Base-by-base conservation (phyloP, 805 yeast species). In the Starmerella vaccinii region DNA sequence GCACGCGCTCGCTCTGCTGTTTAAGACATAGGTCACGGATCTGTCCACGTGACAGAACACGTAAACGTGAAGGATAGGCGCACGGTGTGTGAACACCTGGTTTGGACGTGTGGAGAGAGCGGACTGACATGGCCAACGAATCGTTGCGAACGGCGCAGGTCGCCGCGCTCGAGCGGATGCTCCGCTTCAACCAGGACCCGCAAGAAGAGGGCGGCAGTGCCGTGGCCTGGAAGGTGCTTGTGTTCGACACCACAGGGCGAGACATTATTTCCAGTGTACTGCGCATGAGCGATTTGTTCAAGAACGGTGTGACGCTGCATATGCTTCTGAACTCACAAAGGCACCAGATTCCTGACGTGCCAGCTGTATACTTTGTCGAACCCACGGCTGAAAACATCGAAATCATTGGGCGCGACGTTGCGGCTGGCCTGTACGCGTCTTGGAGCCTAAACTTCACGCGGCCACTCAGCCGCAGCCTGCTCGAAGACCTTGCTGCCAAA, bases 301-400 rank as follows among this genome's bases (percentile, higher is more conserved):
- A 82, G 58, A 84, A 86, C 63, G 98, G 98, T 9, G 81, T 92
- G 50, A 92, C 99, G 0, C 82, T 88, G 61, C 97, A 92, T 63
- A 74, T 90, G 52, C 68, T 84, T 46, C 78, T 90, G 49, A 72
- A 73, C 49, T 73, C 87, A 43, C 77, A 76, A 51, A 73, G 98
- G 54, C 78, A 89, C n/a, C 76, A 90, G 1, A 73, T 92, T 47
- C 89, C 95, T 1, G 98, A 92, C 61, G 97, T 90, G 13, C 97
- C 97, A 0, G 97, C 80, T 3, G 78, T 92, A 42, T 92, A 92
- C 68, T 90, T 92, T 60, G 82, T 92, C 30, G 83, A 84, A 51
- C 97, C 98, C 5, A 84, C 92, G 0, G 70, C 75, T 24, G 90
- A 78, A 44, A 92, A 92, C 63, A 72, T 92, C 38, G 69, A 76